Conservation (phyloP, 2,329 filamentous ascomycete species). For the Keithomyces neogunnii region DNA sequence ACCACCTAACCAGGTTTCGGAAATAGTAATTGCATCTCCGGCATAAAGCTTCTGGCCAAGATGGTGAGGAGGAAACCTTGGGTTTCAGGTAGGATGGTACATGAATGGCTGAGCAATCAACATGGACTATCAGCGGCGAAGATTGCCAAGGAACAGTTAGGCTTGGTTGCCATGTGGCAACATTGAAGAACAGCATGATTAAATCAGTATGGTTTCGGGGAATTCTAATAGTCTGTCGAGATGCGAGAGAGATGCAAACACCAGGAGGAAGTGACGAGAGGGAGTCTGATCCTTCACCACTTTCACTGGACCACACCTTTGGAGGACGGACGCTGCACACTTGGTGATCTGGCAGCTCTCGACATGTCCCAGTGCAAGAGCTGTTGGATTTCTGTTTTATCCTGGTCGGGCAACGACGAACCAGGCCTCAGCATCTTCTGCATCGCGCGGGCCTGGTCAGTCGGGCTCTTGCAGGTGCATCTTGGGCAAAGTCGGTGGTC, state of each 20-base stretch:
- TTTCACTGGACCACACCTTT: conserved; percentile 2
- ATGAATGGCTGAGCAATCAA: neutral
- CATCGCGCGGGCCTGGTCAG: conserved; percentile 10
- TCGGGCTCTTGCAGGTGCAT: conserved; percentile 11
- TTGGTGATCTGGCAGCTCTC: neutral
- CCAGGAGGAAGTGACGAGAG: no score
- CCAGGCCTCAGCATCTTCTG: conserved; percentile 4
- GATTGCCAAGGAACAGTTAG: no score
- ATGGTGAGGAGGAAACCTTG: neutral
- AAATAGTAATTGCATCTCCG: neutral
- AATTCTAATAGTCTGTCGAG: no score
- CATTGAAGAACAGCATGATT: no score
- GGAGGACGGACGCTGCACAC: neutral
- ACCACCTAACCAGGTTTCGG: neutral
- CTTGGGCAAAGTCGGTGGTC: neutral
- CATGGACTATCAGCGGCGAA: no score
- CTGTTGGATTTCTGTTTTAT: neutral
- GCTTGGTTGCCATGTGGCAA: no score
- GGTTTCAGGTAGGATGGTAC: neutral
- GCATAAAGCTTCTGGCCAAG: neutral
- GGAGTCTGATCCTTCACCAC: neutral
- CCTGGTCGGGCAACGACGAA: conserved; percentile 5
- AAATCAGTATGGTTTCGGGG: no score
- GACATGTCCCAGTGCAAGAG: neutral
- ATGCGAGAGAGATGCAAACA: no score